Evolutionary conservation across 805 yeast species (phyloP), one percentile per base, ranked within the genome.

Genomic region (Wickerhamiella parazyma): DNA sequence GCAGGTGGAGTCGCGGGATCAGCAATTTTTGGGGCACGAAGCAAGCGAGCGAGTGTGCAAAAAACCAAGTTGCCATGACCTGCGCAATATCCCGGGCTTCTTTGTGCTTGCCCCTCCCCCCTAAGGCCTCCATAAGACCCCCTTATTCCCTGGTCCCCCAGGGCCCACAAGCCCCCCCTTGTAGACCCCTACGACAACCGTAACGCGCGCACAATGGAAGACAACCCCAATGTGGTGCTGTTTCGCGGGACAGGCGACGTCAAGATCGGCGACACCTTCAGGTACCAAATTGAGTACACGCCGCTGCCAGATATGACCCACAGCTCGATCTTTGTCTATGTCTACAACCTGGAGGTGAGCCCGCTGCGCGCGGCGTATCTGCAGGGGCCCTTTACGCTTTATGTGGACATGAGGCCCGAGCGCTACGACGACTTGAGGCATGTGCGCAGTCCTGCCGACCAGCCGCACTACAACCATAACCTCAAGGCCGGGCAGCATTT

Each of bases 381-480:
- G 36, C 78, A 87, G 1, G 98, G 97, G 0, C 98, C 98, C 0
- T 89, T 76, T 56, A 68, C 83, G 2, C 62, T 91, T 5, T 91
- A 91, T 55, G 82, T 78, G 18, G 96, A 89, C 59, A 75, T 91
- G 39, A 67, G 78, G 36, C 77, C 89, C 0, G 66, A 60, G 9
- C 80, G 77, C 31, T 91, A 76, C 57, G 59, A 69, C 33, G 57
- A 66, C 43, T 60, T 64, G 36, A 65, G 62, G 22, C 21, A 18
- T 2, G 59, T 54, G 19, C 54, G 59, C 1, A 18, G 11, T 2
- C 52, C 71, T n/a, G 56, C 57, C 0, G 62, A 57, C 25, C 60
- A 58, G 43, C 65, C 66, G 2, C 46, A 54, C 42, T 74, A 66
- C 50, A 64, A 68, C 25, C 63, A 75, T 5, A 75, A 75, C 48